Evolutionary conservation across 192 early-diverging fungal genomes (phyloP), one percentile per base, ranked within the genome.

Genomic region (Mortierella hygrophila): DNA sequence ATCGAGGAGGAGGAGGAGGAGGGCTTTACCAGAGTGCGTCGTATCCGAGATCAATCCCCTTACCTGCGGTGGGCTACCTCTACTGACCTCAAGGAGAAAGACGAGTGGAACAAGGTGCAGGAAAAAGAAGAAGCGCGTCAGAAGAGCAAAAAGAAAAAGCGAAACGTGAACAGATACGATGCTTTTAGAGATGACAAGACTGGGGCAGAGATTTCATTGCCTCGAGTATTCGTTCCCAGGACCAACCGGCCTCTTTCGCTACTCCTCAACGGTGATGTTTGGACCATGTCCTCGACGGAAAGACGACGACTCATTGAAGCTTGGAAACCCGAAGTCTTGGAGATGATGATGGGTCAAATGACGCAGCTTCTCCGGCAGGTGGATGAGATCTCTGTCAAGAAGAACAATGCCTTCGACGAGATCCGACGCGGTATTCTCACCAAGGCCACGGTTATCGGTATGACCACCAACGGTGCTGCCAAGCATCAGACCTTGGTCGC

Each of bases 391-490:
- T 60, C 55, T 23, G 37, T 40, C 0, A 74, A 23, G 16, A 83
- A 78, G 35, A 65, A 54, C 7, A 78, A 79, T 55, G 84, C 89
- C n/a, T 82, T 71, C 32, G 78, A 90, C 74, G 88, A 88, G 37
- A 68, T 74, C 4, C 78, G 88, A 37, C 75, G 74, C 68, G 78
- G 54, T 26, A 78, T 89, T 57, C 79, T 91, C 1, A 70, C 77
- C 37, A 40, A 78, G 10, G 57, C 74, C 46, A 63, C 87, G 11
- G 90, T 94, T 13, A 88, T 94, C 26, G 93, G 91, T 2, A 90
- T 92, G 82, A 94, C 93, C 2, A 94, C 93, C 32, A 90, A 82
- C 20, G 93, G 92, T 18, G 92, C 92, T 9, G 93, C 93, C 35
- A 92, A 90, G 70, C 57, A 71, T 52, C 88, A 92, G 70, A 76